phyloP scores from a whole-genome alignment of 176 grass and related monocot genomes.

The Zea luxurians region DNA sequence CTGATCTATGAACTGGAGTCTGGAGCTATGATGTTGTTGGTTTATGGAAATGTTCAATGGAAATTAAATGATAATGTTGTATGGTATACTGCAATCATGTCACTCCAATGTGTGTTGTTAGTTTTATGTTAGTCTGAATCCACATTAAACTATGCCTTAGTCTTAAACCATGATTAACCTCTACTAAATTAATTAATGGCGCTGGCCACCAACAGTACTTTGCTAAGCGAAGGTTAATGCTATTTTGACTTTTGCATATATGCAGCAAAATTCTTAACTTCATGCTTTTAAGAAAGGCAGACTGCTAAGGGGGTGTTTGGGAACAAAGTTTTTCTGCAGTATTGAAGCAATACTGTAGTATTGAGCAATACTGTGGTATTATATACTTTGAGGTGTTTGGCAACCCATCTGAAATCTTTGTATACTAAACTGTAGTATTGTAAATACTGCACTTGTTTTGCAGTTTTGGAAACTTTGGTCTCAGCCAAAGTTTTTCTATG shows the following conservation, averaged over 20 bases:
- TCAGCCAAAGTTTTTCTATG: too few relatives aligned
- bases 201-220: background rate
- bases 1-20: background rate
- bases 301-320: too few relatives aligned
- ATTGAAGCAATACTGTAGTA: too few relatives aligned
- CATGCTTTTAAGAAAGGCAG: background rate
- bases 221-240: background rate
- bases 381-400: too few relatives aligned
- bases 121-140: background rate
- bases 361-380: too few relatives aligned
- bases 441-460: too few relatives aligned
- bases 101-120: background rate
- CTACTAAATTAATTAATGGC: constrained; percentile 8
- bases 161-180: background rate
- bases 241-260: background rate
- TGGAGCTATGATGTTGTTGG: background rate
- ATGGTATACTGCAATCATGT: background rate
- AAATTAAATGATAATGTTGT: background rate
- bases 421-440: too few relatives aligned
- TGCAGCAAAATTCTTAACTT: constrained; percentile 14
- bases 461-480: too few relatives aligned
- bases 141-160: background rate
- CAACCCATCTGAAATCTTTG: too few relatives aligned
- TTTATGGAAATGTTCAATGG: background rate
- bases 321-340: too few relatives aligned